phyloP scores from a whole-genome alignment of 176 grass and related monocot species.

The Aegilops longissima region DNA sequence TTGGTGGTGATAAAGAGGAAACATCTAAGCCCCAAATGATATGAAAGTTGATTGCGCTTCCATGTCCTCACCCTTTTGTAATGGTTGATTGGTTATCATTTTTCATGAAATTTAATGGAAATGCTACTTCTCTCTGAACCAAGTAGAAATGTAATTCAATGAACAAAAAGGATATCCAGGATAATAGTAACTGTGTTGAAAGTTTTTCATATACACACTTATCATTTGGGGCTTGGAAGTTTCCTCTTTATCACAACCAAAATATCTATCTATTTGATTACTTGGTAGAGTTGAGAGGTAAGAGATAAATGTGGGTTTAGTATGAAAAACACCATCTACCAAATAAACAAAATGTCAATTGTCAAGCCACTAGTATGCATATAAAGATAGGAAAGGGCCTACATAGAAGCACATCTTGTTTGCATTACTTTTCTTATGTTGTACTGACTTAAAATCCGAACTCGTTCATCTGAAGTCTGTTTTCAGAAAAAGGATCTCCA shows the following conservation, averaged over 20 bases:
- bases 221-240: neutral
- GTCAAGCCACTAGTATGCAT: neutral
- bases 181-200: neutral
- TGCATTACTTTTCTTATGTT: neutral
- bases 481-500: neutral
- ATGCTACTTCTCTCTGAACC: neutral
- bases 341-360: conserved; percentile 6
- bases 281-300: neutral
- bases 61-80: neutral
- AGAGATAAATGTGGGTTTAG: neutral
- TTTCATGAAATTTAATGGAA: neutral
- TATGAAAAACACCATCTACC: neutral
- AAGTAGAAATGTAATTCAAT: neutral
- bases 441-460: neutral
- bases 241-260: neutral
- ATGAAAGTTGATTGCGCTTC: neutral
- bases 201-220: neutral
- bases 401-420: neutral
- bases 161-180: neutral
- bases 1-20: too few species aligned
- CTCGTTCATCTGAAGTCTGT: neutral
- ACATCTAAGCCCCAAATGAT: neutral
- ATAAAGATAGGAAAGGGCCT: neutral
- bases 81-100: neutral
- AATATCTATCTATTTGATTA: conserved; percentile 10